Percentiles rank a stretch among this genome's conserved stretches.
These are phyloP conservation scores for Coprinopsis marcescibilis DNA, from an alignment of 768 basidiomycete species.

Conservation along the genomic window DNA sequence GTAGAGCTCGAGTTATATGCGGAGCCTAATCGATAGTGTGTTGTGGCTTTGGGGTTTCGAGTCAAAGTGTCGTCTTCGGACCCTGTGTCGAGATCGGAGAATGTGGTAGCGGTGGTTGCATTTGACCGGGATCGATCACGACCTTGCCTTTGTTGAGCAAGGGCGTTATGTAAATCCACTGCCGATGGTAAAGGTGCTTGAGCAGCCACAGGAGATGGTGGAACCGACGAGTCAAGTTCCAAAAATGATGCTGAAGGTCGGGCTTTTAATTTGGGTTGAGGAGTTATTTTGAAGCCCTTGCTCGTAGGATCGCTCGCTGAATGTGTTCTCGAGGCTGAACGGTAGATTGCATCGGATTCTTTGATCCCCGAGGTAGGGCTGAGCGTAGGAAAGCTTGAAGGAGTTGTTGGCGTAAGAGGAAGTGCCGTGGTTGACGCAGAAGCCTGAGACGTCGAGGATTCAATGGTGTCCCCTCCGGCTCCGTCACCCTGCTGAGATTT, in stretches of 20 bases:
- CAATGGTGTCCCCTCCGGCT: slow-evolving; percentile 14
- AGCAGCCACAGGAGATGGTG: slow-evolving; percentile 20
- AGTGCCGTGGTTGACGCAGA: slow-evolving; percentile 16
- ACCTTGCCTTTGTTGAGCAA: slow-evolving; percentile 30
- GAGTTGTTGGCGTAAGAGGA: slow-evolving; percentile 21
- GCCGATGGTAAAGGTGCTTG: slow-evolving; percentile 29
- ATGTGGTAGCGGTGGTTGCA: slow-evolving; percentile 10
- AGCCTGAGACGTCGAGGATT: slow-evolving; percentile 5
- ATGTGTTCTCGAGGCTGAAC: neutral
- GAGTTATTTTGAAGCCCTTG: slow-evolving; percentile 8
- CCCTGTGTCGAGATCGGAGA: slow-evolving; percentile 2
- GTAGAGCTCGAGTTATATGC: slow-evolving; percentile 19
- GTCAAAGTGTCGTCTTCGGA: slow-evolving; percentile 1
- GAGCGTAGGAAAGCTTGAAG: slow-evolving; percentile 16
- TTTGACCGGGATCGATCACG: slow-evolving; percentile 29
- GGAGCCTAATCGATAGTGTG: slow-evolving; percentile 31
- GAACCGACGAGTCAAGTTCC: slow-evolving; percentile 20
- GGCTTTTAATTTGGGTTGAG: slow-evolving; percentile 3
- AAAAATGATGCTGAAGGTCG: slow-evolving; percentile 13
- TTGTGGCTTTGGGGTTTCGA: slow-evolving; percentile 18
- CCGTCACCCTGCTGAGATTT: slow-evolving; percentile 43
- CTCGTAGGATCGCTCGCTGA: slow-evolving; percentile 12
- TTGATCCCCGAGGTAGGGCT: slow-evolving; percentile 7
- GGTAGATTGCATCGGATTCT: slow-evolving; percentile 1
- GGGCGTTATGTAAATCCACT: slow-evolving; percentile 42